Evolutionary conservation across 2,329 filamentous ascomycete genomes (phyloP), one percentile per base, ranked within the genome.

Genomic region (Chaetomiaceae sp.): DNA sequence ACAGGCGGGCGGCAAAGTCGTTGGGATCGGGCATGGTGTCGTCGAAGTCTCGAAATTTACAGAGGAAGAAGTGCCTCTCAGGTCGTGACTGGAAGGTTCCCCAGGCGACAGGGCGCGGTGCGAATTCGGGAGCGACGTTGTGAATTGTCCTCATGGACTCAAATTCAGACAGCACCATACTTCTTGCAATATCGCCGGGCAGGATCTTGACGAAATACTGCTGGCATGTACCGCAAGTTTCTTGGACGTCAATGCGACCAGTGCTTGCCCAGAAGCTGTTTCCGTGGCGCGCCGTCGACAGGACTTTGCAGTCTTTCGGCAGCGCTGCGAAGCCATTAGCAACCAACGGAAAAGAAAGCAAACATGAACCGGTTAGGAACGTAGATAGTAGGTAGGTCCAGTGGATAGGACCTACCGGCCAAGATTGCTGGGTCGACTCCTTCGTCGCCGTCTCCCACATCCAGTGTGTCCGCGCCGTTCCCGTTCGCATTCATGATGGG

Each of bases 61-160:
- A 62, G 3, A 69, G 54, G 45, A 62, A 65, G 54, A 68, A 69
- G 48, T 66, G 56, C 1, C 58, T 60, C 20, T 51, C 38, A 19
- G 62, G 50, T 3, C 46, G 30, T 1, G 43, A 48, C 2, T 49
- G 43, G 45, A 64, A 69, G 0, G 58, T 59, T 1, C 67, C 66
- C 52, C 60, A 66, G 8, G 61, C 63, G 12, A 69, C 56, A 1
- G 68, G 68, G 15, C 46, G 60, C 4, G 68, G 66, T 7, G 56
- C 60, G 35, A 66, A 62, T 7, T 60, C 55, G 14, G 67, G 65
- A 0, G 58, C n/a, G 7, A 64, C 40, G 1, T 22, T 18, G 48
- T 66, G 48, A 8, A 71, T 62, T 3, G 63, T 57, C 22, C 47
- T 62, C 58, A 68, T 68, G 5, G 67, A 69, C 38, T 65, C 62